These are phyloP conservation scores for Starmerella stigmatis DNA, from an alignment of 805 yeast species.

Conservation along the genomic window DNA sequence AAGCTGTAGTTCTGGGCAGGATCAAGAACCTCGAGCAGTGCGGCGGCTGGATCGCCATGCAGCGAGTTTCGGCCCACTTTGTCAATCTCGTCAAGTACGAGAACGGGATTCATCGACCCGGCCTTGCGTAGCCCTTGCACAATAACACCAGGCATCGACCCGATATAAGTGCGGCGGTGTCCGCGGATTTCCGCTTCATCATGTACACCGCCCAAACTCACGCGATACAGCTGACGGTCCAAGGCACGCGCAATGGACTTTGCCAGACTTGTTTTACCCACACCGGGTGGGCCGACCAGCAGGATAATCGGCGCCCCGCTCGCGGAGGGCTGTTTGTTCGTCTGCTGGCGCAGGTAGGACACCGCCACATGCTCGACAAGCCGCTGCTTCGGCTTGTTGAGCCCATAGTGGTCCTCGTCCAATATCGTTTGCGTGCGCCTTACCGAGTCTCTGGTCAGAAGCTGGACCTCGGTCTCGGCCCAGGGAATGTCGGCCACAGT, in stretches of 20 bases:
- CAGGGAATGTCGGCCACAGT: slow-evolving; percentile 35
- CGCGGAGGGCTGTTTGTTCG: slow-evolving; percentile 1
- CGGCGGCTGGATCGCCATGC: slow-evolving; percentile 86
- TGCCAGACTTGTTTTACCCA: slow-evolving; percentile 82
- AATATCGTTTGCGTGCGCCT: slow-evolving; percentile 44
- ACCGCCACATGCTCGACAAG: slow-evolving; percentile 73
- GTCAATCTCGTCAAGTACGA: slow-evolving; percentile 76
- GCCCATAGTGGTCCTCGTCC: slow-evolving; percentile 71
- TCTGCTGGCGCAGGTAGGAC: slow-evolving; percentile 42
- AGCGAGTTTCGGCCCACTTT: slow-evolving; percentile 51
- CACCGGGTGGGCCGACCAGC: slow-evolving; percentile 89
- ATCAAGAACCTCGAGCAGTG: slow-evolving; percentile 74
- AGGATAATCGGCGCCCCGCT: slow-evolving; percentile 55
- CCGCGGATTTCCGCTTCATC: slow-evolving; percentile 88
- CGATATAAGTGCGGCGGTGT: slow-evolving; percentile 82
- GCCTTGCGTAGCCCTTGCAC: slow-evolving; percentile 68
- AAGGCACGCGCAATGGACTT: slow-evolving; percentile 66
- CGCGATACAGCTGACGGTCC: slow-evolving; percentile 63
- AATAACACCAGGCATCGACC: slow-evolving; percentile 81
- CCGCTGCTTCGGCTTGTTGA: slow-evolving; percentile 61
- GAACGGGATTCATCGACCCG: slow-evolving; percentile 70
- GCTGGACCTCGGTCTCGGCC: slow-evolving; percentile 23
- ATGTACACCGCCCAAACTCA: slow-evolving; percentile 77
- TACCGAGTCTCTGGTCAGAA: slow-evolving; percentile 34
- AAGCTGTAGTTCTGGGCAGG: slow-evolving; percentile 77